Evolutionary conservation across 2,329 filamentous ascomycete species (phyloP).

Genomic region (Alternaria sp.): DNA sequence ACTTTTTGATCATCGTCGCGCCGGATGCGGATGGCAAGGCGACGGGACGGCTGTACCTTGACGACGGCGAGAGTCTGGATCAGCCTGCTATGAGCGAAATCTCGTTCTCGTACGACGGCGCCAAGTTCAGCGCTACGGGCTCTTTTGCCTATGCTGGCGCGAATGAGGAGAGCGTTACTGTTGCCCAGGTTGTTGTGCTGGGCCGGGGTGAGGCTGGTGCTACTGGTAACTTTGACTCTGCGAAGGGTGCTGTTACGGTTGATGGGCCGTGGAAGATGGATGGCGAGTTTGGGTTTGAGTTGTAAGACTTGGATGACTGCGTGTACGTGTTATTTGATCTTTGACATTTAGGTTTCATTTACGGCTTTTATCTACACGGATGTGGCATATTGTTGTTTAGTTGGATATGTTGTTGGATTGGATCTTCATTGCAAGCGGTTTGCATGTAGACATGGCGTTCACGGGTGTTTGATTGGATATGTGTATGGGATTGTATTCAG

Average conservation of each 20-base stretch:
- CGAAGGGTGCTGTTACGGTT: constrained; percentile 22
- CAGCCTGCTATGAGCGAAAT: constrained; percentile 65
- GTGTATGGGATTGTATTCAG: not conserved
- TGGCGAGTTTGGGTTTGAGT: constrained; percentile 25
- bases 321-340: not conserved
- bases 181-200: constrained; percentile 36
- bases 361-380: not conserved
- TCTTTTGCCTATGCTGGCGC: constrained; percentile 57
- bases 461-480: not conserved
- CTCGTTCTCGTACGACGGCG: constrained; percentile 63
- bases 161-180: constrained; percentile 33
- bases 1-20: constrained; percentile 75
- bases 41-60: constrained; percentile 72
- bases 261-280: constrained; percentile 39
- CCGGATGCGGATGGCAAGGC: constrained; percentile 68
- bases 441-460: not conserved
- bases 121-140: constrained; percentile 59
- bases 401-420: not conserved
- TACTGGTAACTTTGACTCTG: constrained; percentile 22
- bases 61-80: constrained; percentile 74
- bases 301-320: constrained; percentile 9
- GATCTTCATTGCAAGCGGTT: not conserved
- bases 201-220: constrained; percentile 27
- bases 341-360: not conserved
- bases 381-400: not conserved